Percentiles rank a stretch among this genome's conserved stretches.
These are phyloP conservation scores for Zoysia japonica DNA, from an alignment of 176 grass and related monocot genomes.

Conservation along the genomic window DNA sequence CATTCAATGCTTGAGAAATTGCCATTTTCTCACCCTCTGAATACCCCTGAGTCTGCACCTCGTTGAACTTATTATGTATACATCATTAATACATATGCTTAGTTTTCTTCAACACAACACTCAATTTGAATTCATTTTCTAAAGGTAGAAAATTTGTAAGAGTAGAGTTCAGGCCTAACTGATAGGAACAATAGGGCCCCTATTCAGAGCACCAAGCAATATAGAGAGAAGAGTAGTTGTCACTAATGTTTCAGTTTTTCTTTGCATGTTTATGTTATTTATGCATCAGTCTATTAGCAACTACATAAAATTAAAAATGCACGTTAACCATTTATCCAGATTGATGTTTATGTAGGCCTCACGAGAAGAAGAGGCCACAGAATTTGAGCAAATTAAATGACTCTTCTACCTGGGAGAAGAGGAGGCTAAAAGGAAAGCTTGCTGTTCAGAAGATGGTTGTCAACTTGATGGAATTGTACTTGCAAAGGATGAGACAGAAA, in stretches of 20 bases:
- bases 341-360: slow-evolving; percentile 64
- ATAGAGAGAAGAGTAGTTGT: neutral
- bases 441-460: slow-evolving; percentile 99
- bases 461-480: slow-evolving; percentile 88
- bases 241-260: neutral
- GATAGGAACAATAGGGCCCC: neutral
- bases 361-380: slow-evolving; percentile 79
- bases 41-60: too few species aligned
- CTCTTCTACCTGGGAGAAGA: slow-evolving; percentile 78
- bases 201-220: neutral
- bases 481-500: slow-evolving; percentile 84
- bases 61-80: too few species aligned
- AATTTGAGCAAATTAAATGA: slow-evolving; percentile 87
- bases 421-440: slow-evolving; percentile 88
- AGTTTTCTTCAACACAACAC: neutral
- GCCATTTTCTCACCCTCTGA: neutral
- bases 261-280: neutral
- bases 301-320: slow-evolving; percentile 44
- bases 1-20: neutral
- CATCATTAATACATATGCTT: neutral
- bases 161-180: neutral
- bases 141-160: neutral
- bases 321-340: slow-evolving; percentile 68
- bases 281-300: neutral
- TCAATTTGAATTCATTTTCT: neutral